Conservation (phyloP, 257 asterid species). For the Petunia axillaris region DNA sequence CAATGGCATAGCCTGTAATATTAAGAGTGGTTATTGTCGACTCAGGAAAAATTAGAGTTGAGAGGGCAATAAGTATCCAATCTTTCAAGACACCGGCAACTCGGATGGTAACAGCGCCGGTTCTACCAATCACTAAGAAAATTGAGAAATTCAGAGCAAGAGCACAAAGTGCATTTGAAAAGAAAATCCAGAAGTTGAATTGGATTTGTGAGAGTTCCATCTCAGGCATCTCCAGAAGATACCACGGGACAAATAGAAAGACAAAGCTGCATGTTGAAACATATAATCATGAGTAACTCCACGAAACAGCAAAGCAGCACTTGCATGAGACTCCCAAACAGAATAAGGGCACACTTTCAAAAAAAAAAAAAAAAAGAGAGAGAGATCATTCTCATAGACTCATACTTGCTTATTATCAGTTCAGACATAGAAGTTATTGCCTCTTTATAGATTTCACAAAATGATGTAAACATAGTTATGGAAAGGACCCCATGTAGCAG, state of each 20-base stretch:
- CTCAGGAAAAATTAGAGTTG: constrained; percentile 92
- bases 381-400: constrained; percentile 10
- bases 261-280: constrained; percentile 68
- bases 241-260: constrained; percentile 96
- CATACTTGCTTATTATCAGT: background rate
- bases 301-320: background rate
- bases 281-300: constrained; percentile 7
- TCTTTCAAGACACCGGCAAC: constrained; percentile 98
- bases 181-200: constrained; percentile 92
- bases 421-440: constrained; percentile 10
- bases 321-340: constrained; percentile 6
- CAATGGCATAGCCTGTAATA: constrained; percentile 94
- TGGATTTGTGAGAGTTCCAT: constrained; percentile 89
- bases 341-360: background rate
- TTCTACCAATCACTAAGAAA: constrained; percentile 93
- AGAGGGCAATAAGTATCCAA: constrained; percentile 97
- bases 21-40: constrained; percentile 84
- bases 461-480: background rate
- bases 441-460: background rate
- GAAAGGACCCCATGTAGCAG: background rate
- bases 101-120: constrained; percentile 96
- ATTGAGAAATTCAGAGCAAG: constrained; percentile 94
- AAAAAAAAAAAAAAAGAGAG: background rate
- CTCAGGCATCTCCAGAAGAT: constrained; percentile 91
- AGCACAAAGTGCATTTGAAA: constrained; percentile 96